Conservation (phyloP, 2,329 filamentous ascomycete genomes). For the Clathrospora elynae region DNA sequence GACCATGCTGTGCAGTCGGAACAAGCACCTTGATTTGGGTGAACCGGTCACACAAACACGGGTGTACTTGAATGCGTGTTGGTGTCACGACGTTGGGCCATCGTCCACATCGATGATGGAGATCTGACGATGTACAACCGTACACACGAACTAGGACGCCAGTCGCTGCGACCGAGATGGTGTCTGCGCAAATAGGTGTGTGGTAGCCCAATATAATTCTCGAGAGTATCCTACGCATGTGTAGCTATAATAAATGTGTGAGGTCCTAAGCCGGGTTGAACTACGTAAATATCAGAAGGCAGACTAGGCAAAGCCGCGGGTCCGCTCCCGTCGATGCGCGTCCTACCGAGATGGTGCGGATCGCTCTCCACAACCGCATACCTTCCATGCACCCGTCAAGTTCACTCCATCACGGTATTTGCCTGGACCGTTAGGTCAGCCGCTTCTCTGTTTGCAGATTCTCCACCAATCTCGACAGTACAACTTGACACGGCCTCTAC, state of each 20-base stretch:
- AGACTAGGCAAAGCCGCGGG: slow-evolving; percentile 6
- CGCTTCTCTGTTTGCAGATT: neutral
- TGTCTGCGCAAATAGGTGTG: too few relatives aligned
- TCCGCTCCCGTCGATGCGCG: slow-evolving; percentile 21
- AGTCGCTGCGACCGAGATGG: neutral
- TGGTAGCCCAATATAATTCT: too few relatives aligned
- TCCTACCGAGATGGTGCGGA: slow-evolving; percentile 20
- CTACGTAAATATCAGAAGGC: neutral
- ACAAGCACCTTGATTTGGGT: slow-evolving; percentile 4
- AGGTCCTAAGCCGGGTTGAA: neutral
- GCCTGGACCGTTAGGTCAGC: slow-evolving; percentile 5
- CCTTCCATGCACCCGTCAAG: slow-evolving; percentile 13
- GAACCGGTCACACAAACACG: slow-evolving; percentile 17
- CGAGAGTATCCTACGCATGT: too few relatives aligned
- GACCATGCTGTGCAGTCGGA: slow-evolving; percentile 1
- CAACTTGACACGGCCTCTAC: slow-evolving; percentile 1
- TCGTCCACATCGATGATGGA: slow-evolving; percentile 1
- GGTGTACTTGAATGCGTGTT: slow-evolving; percentile 6
- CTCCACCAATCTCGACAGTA: neutral
- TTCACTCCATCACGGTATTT: slow-evolving; percentile 22
- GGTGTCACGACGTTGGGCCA: slow-evolving; percentile 3
- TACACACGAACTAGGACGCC: neutral
- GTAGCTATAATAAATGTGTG: too few relatives aligned
- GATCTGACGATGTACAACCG: slow-evolving; percentile 8
- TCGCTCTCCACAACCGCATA: slow-evolving; percentile 14